Base-by-base conservation (phyloP, 2,329 filamentous ascomycete genomes). In the Aciculosporium take region DNA sequence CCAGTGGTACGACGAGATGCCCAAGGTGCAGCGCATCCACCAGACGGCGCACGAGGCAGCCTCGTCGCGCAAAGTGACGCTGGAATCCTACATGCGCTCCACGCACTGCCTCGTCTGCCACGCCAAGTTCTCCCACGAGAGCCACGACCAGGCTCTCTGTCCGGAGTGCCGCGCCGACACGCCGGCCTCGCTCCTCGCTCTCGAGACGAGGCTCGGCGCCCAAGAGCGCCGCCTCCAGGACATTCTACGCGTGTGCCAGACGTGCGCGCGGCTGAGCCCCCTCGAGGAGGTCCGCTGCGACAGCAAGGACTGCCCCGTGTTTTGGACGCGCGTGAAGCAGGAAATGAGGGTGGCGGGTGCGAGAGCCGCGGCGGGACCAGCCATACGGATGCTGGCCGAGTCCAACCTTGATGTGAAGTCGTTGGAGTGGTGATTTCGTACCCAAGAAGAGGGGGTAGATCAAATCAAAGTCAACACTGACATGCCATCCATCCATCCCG, bases 1-100 rank as follows among this genome's bases (percentile, higher is more conserved):
- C 15, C 73, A 76, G 45, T 98, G 91, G 91, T 96, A 87, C 54
- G 86, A 94, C 48, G 87, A 95, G 61, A 93, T 96, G 86, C 89
- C 89, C 35, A 94, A 93, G 58, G 70, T 91, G 17, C 83, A 87
- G 54, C 79, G 81, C 7, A 75, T 89, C 35, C 73, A 56, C 39
- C 46, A 58, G 42, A 32, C 57, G 57, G 50, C 45, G 54, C 36
- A 54, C 30, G 6, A 8, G 9, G 15, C 23, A n/a, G 21, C 34
- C 34, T 7, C 51, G 50, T 51, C 46, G 52, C 62, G 62, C 51
- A 80, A 73, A 54, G 82, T 75, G 57, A 95, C 87, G 0, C 71
- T 98, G n/a, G 91, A 96, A 55, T 82, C 76, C n/a, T 98, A 95
- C 61, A 81, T 96, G 79, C 81, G 76, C 48, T 79, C 79, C 0